A percentile compares a stretch with the other conserved stretches of the same genome.
Evolutionary conservation across 2,329 filamentous ascomycete species (phyloP).

Genomic region (Eutypella sp.): DNA sequence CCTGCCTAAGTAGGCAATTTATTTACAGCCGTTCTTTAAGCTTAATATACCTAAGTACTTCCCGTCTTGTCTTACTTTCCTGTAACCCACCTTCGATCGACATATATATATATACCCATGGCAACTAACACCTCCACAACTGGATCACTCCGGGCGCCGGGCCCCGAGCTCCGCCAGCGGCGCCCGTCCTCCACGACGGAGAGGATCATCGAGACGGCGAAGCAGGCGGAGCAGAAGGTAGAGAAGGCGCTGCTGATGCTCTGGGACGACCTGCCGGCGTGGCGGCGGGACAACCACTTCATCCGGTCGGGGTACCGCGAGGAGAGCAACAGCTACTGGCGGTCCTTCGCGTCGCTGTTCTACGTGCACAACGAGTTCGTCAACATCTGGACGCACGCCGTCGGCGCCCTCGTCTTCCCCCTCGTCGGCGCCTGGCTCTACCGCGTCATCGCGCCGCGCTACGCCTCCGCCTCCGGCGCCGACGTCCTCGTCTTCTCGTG

Average conservation of each 20-base stretch:
- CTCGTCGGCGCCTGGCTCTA: constrained; percentile 49
- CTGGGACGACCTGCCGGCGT: constrained; percentile 54
- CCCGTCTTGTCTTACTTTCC: neutral
- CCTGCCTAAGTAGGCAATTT: too few relatives aligned
- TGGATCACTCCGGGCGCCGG: neutral
- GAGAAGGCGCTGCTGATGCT: constrained; percentile 40
- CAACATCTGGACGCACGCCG: constrained; percentile 59
- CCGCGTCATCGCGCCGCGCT: constrained; percentile 56
- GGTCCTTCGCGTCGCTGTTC: constrained; percentile 42
- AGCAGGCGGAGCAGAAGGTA: constrained; percentile 34
- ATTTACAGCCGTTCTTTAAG: too few relatives aligned
- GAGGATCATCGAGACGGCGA: constrained; percentile 18
- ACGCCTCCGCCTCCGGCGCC: constrained; percentile 52
- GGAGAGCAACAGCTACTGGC: constrained; percentile 42
- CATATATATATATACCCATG: neutral
- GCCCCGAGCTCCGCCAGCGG: constrained; percentile 24
- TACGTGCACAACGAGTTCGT: constrained; percentile 58
- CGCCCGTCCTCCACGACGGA: constrained; percentile 25
- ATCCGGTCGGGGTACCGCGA: constrained; percentile 51
- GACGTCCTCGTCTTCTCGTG: constrained; percentile 72
- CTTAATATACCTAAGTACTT: too few relatives aligned
- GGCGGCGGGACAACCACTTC: constrained; percentile 57
- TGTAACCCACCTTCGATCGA: too few relatives aligned
- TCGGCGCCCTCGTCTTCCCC: constrained; percentile 60
- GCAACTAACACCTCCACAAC: neutral